Base-by-base conservation (phyloP, 805 yeast genomes). In the Ogataea chonburiensis region DNA sequence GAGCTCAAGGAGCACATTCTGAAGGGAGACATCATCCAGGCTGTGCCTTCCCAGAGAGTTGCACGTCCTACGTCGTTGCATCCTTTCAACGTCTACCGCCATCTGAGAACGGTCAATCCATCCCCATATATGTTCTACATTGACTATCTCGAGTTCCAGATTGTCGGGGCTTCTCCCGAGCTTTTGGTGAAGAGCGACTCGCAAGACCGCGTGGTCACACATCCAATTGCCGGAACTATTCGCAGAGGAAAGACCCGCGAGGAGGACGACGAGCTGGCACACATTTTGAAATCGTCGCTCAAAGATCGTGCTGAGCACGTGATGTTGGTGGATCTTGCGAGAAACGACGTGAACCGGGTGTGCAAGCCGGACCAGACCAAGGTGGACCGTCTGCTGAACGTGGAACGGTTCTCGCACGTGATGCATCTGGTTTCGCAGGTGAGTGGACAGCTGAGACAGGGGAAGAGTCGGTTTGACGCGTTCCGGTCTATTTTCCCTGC, bases 291-390 rank as follows among this genome's bases (percentile, higher is more conserved):
- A 52, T 64, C 80, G 7, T 84, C 95, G 11, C 66, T 81, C 46
- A 93, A 93, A 56, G 99, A 93, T 62, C 77, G 97, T 31, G 96
- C 98, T 1, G 99, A 93, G 64, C 99, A 93, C 62, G 93, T 93
- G 38, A 93, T 93, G 99, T 77, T 93, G 62, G 99, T 93, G 13
- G 99, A 93, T 63, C 73, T 93, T 55, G 98, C 98, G 4, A 75
- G 99, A 58, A 93, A 93, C 56, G 99, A 93, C 58, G 79, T 93
- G 53, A 93, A 93, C 64, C 74, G 98, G 49, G 81, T 93, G n/a
- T 91, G 98, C 65, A 79, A 81, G 42, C 98, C 98, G 15, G 60
- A 61, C 23, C 72, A 93, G 3, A 88, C 95, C 27, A 76, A 69
- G 32, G 98, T 93, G 20, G 98, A 93, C 60, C 74, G 95, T 49